Evolutionary conservation across 83 land plant genomes (phyloP), one percentile per base, ranked within the genome.

Genomic region (Thuja plicata): DNA sequence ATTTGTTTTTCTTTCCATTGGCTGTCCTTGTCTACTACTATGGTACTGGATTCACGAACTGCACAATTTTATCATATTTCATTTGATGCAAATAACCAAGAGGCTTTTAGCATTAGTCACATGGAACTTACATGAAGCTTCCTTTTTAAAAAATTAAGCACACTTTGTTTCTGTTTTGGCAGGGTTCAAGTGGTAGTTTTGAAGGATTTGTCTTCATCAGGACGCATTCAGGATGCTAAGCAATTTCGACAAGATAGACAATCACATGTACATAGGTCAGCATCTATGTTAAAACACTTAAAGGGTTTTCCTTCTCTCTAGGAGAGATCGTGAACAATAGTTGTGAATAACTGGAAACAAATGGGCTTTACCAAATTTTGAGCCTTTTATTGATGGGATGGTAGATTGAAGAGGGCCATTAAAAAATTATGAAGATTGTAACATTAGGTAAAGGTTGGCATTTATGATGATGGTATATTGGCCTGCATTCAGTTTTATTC

Each of bases 111-210:
- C n/a, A 66, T 66, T 66, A 66, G 71, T 66, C 43, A 17, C 35
- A 8, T 37, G 40, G 43, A 78, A 78, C 21, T 37, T 38, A 38
- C 43, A 38, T 19, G 82, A 38, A 78, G 43, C 43, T 38, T 37
- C 21, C 24, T 37, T 19, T 3, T 81, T 19, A 1, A 45, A 7
- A 24, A 24, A 45, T 27, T 41, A 43, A 81, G 27, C n/a, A 81
- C 15, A 27, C 1, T 81, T 43, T 27, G 17, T 45, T 81, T 81
- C 48, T 41, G 30, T 43, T n/a, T 43, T 81, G 13, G 30, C 52
- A 81, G 84, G 52, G 50, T 81, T 81, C 84, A 81, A 81, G 46
- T 81, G 84, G 84, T 81, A 27, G 16, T 81, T 81, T 27, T 81
- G n/a, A 24, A 81, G 32, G 84, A 81, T 24, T 0, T 27, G 52